Percentiles rank a stretch among this genome's conserved stretches.
Conservation (phyloP, 225 moss, liverwort and hornwort species). For the Rhytidiadelphus loreus region DNA sequence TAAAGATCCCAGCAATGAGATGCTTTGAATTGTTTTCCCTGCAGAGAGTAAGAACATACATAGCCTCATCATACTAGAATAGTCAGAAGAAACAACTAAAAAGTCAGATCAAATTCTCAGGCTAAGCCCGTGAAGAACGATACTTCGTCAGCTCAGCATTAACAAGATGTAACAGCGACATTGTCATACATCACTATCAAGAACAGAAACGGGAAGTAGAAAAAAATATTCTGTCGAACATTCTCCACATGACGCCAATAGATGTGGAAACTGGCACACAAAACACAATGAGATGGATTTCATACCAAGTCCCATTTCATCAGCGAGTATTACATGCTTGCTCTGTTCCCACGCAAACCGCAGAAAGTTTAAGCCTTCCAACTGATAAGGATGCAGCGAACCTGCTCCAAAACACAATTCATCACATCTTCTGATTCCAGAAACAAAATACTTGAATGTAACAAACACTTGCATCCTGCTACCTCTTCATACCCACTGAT, state of each 20-base stretch:
- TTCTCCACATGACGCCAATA: background rate
- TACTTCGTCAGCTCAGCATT: background rate
- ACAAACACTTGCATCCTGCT: background rate
- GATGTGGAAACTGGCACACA: background rate
- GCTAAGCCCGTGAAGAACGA: background rate
- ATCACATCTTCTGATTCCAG: background rate
- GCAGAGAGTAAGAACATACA: background rate
- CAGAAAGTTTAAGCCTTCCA: conserved; percentile 91
- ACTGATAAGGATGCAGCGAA: conserved; percentile 84
- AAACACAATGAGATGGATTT: background rate
- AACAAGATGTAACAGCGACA: background rate
- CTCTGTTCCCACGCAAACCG: conserved; percentile 93
- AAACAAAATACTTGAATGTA: background rate
- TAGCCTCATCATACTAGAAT: background rate
- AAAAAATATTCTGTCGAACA: background rate
- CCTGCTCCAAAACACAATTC: conserved; percentile 31
- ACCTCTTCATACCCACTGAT: background rate
- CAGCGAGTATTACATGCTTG: conserved; percentile 94
- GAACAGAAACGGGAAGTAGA: background rate
- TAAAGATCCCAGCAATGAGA: conserved; percentile 68
- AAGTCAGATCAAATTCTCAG: background rate
- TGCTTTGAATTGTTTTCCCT: conserved; percentile 91
- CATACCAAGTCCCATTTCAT: conserved; percentile 93
- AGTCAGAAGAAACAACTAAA: background rate
- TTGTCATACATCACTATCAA: background rate